These are phyloP conservation scores for Bacidia gigantensis DNA, from an alignment of 495 filamentous ascomycete genomes.

Conservation along the genomic window DNA sequence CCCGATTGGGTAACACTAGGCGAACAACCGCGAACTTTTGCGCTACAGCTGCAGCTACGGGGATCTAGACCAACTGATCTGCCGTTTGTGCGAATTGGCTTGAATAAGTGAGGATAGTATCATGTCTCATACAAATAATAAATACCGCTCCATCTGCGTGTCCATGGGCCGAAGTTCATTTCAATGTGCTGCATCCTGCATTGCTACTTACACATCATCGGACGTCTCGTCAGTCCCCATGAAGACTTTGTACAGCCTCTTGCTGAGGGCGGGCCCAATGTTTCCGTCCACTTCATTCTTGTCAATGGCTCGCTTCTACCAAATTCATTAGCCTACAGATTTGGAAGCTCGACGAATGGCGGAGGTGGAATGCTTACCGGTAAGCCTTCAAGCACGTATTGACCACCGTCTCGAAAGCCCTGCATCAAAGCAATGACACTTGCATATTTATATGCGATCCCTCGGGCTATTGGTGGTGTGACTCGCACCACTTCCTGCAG, in stretches of 20 bases:
- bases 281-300: constrained; percentile 33
- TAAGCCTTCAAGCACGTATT: constrained; percentile 45
- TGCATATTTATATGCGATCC: constrained; percentile 49
- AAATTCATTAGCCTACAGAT: background rate
- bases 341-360: background rate
- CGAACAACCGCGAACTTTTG: no score
- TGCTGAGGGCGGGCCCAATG: constrained; percentile 58
- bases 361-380: constrained; percentile 25
- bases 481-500: constrained; percentile 63
- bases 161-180: no score
- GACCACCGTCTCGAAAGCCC: constrained; percentile 47
- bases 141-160: no score
- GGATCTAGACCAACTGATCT: no score
- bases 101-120: no score
- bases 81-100: no score
- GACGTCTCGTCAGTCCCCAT: constrained; percentile 51
- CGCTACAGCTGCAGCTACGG: no score
- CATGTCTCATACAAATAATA: no score
- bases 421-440: constrained; percentile 41
- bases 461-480: constrained; percentile 59
- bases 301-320: background rate
- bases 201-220: constrained; percentile 53
- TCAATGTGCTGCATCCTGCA: no score
- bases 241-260: constrained; percentile 60
- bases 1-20: no score